Evolutionary conservation across 805 yeast genomes (phyloP).

Genomic region (Yamadazyma paraphyllophila): DNA sequence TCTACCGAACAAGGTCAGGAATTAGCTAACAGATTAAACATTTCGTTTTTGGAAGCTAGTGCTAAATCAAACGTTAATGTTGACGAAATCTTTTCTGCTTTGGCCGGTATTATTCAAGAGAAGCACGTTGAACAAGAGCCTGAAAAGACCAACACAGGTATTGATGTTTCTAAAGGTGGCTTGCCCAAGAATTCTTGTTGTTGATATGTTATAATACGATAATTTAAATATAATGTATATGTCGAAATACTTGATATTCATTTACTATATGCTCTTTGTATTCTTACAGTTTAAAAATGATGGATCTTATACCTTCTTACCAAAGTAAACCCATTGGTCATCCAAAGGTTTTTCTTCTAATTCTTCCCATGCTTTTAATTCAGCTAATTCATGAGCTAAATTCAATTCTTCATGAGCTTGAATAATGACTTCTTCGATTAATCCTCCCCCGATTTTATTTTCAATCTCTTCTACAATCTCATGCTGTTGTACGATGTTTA

Average conservation of each 20-base stretch:
- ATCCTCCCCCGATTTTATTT: constrained; percentile 72
- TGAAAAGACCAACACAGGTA: constrained; percentile 22
- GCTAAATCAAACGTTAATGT: constrained; percentile 94
- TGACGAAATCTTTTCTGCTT: constrained; percentile 84
- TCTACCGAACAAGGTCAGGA: constrained; percentile 87
- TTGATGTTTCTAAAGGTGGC: constrained; percentile 38
- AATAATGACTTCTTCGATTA: constrained; percentile 76
- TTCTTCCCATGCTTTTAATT: constrained; percentile 74
- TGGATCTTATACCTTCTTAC: constrained; percentile 52
- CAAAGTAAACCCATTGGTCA: constrained; percentile 84
- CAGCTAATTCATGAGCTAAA: constrained; percentile 64
- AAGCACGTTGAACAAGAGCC: constrained; percentile 52
- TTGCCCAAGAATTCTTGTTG: constrained; percentile 39
- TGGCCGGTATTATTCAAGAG: constrained; percentile 84
- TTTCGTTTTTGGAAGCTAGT: constrained; percentile 93
- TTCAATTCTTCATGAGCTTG: constrained; percentile 81
- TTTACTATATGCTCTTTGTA: no score
- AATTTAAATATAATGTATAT: not conserved
- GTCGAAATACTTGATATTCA: no score
- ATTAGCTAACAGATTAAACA: constrained; percentile 79
- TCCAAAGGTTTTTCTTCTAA: constrained; percentile 74
- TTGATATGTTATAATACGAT: constrained; percentile 15
- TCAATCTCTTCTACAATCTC: constrained; percentile 68
- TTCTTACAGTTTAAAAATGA: no score
- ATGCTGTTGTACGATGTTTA: constrained; percentile 59